Conservation (phyloP, 805 yeast genomes). For the Metschnikowia gelsemii region DNA sequence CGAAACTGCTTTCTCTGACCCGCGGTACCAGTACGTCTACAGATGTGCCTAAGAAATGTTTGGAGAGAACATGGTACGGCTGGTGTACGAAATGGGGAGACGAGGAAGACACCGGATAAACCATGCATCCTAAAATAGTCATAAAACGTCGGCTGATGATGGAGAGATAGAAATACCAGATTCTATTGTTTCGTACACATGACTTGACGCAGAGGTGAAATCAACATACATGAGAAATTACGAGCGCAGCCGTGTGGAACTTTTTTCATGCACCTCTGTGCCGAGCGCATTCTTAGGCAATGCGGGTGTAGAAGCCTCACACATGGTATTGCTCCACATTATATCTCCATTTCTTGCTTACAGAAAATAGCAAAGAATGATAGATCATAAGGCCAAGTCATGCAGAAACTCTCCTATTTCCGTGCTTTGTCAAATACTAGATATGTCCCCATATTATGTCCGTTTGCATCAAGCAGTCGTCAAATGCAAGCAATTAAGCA, state of each 20-base stretch:
- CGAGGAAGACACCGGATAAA: constrained; percentile 23
- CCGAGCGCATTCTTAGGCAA: constrained; percentile 6
- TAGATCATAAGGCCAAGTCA: not conserved
- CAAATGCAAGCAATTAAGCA: constrained; percentile 8
- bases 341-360: not conserved
- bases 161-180: not conserved
- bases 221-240: constrained; percentile 2
- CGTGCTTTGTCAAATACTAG: too few relatives aligned
- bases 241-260: constrained; percentile 14
- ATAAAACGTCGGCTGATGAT: not conserved
- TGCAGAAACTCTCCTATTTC: not conserved
- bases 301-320: constrained; percentile 5
- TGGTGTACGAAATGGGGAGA: constrained; percentile 51
- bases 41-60: constrained; percentile 45
- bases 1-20: constrained; percentile 8
- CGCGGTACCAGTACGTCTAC: constrained; percentile 11
- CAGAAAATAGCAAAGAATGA: not conserved
- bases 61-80: constrained; percentile 67
- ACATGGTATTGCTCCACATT: too few relatives aligned
- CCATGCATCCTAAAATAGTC: not conserved
- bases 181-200: not conserved
- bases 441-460: too few relatives aligned
- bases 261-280: constrained; percentile 7
- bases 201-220: constrained; percentile 3
- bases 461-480: too few relatives aligned